These are phyloP conservation scores for Phallus indusiatus DNA, from an alignment of 768 basidiomycete species.

Conservation along the genomic window DNA sequence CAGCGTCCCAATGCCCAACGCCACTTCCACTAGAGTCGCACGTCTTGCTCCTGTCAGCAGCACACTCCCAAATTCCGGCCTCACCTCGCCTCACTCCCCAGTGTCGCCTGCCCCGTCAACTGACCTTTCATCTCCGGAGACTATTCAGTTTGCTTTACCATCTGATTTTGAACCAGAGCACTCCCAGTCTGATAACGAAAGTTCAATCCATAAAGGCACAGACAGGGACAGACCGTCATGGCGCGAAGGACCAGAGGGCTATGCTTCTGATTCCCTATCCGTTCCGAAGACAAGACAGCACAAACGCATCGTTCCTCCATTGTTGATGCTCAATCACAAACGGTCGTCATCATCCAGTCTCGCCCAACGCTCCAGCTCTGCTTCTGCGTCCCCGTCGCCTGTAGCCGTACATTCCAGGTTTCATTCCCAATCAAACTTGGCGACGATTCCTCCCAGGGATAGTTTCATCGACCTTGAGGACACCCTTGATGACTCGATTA, in stretches of 20 bases:
- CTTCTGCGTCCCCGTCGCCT: slow-evolving; percentile 1
- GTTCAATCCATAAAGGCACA: neutral
- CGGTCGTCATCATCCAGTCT: neutral
- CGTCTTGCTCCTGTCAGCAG: too few relatives aligned
- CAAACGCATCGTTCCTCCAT: neutral
- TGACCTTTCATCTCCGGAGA: neutral
- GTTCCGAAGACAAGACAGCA: neutral
- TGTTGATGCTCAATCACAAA: neutral
- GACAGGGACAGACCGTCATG: neutral
- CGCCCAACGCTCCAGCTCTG: neutral
- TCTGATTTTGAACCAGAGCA: neutral
- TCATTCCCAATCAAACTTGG: neutral
- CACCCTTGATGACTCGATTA: neutral
- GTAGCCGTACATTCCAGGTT: neutral
- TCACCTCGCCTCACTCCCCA: neutral
- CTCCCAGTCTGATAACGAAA: neutral
- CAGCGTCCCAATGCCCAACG: neutral
- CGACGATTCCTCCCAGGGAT: neutral
- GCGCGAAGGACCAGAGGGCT: neutral
- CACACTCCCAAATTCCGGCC: neutral
- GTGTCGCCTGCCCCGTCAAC: neutral
- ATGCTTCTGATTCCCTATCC: neutral
- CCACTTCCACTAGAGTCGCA: too few relatives aligned
- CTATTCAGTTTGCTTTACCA: neutral
- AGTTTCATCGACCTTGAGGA: slow-evolving; percentile 9